phyloP scores from a whole-genome alignment of 805 yeast genomes.

The Metschnikowia proteae region DNA sequence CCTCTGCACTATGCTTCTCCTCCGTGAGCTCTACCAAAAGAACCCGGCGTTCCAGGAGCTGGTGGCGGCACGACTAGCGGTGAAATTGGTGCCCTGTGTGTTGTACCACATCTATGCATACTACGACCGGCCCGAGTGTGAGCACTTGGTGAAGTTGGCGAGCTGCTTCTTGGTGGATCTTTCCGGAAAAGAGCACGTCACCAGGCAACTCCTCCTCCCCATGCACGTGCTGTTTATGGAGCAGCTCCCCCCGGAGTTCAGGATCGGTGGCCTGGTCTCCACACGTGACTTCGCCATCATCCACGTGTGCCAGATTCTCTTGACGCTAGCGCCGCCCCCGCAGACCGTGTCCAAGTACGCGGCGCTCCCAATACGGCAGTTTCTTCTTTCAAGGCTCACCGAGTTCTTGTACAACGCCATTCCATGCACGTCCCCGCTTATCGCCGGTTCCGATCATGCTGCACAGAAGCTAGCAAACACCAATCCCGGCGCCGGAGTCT shows the following conservation, averaged over 20 bases:
- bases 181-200: slow-evolving; percentile 37
- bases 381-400: slow-evolving; percentile 44
- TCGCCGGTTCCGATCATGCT: slow-evolving; percentile 18
- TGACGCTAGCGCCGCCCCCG: slow-evolving; percentile 20
- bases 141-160: slow-evolving; percentile 46
- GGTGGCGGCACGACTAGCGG: slow-evolving; percentile 40
- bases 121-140: slow-evolving; percentile 34
- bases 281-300: slow-evolving; percentile 61
- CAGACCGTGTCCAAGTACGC: slow-evolving; percentile 10
- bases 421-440: slow-evolving; percentile 25
- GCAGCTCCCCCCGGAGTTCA: slow-evolving; percentile 51
- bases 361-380: slow-evolving; percentile 20
- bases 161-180: slow-evolving; percentile 52
- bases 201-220: slow-evolving; percentile 42
- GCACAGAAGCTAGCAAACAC: slow-evolving; percentile 26
- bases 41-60: slow-evolving; percentile 52
- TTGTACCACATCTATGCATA: slow-evolving; percentile 56
- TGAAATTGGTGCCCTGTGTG: slow-evolving; percentile 51
- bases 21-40: slow-evolving; percentile 77
- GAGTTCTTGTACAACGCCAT: slow-evolving; percentile 62
- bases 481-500: slow-evolving; percentile 41
- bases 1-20: slow-evolving; percentile 54
- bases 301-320: slow-evolving; percentile 40
- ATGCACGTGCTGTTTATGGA: slow-evolving; percentile 43
- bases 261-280: slow-evolving; percentile 44